A percentile compares a stretch with the other conserved stretches of the same genome.
phyloP scores from a whole-genome alignment of 257 asterid species.

The Solanum gracilifrons region DNA sequence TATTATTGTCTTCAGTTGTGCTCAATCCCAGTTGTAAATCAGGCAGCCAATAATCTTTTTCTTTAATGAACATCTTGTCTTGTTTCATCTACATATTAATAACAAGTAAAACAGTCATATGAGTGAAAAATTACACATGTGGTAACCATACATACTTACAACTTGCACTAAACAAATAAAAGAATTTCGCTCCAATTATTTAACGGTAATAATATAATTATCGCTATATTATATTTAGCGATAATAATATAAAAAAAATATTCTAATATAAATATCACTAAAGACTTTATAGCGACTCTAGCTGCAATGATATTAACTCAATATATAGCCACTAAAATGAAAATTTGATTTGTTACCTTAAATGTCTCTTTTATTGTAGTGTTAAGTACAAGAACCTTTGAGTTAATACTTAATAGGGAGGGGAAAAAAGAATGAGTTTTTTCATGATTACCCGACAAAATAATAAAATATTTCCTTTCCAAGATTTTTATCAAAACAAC shows the following conservation, averaged over 20 bases:
- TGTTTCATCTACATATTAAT: conserved; percentile 16
- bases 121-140: background rate
- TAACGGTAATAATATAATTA: no score
- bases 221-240: no score
- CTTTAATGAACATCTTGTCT: conserved; percentile 7
- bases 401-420: background rate
- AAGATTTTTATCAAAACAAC: background rate
- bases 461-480: no score
- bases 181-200: background rate
- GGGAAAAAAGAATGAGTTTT: background rate
- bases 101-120: background rate
- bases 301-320: background rate
- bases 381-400: background rate
- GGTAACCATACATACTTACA: background rate
- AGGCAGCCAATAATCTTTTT: conserved; percentile 17
- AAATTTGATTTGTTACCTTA: background rate
- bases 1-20: conserved; percentile 14
- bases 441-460: background rate
- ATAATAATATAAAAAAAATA: no score
- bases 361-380: background rate
- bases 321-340: background rate
- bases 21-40: conserved; percentile 55
- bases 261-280: background rate
- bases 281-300: background rate
- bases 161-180: background rate